These are phyloP conservation scores for Myrmaecium sp. DNA, from an alignment of 2,329 filamentous ascomycete species.

Conservation along the genomic window DNA sequence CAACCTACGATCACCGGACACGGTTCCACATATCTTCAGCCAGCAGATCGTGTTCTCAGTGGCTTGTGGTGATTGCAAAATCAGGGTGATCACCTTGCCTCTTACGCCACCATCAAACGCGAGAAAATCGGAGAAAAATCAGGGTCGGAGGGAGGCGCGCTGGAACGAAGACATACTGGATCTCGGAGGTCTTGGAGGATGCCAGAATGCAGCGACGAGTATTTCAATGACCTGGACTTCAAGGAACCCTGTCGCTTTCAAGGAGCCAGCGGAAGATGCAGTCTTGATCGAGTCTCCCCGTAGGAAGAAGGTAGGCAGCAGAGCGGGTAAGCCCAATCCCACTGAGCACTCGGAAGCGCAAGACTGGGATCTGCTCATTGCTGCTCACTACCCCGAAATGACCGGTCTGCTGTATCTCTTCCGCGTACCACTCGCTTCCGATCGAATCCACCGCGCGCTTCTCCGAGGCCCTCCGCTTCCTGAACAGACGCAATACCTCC, in stretches of 20 bases:
- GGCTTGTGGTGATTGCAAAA: constrained; percentile 39
- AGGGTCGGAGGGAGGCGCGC: constrained; percentile 9
- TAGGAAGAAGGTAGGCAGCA: too few species aligned
- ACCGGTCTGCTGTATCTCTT: constrained; percentile 24
- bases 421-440: constrained; percentile 17
- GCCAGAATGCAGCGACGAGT: constrained; percentile 33
- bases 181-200: constrained; percentile 28
- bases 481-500: constrained; percentile 30
- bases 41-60: constrained; percentile 36
- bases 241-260: constrained; percentile 4
- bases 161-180: constrained; percentile 31
- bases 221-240: constrained; percentile 36
- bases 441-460: constrained; percentile 18
- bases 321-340: too few species aligned
- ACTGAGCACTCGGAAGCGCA: not conserved
- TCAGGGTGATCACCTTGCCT: constrained; percentile 37
- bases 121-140: constrained; percentile 15
- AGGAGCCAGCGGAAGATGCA: constrained; percentile 8
- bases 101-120: constrained; percentile 33
- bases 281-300: too few species aligned
- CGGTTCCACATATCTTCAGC: constrained; percentile 30
- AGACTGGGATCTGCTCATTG: constrained; percentile 25
- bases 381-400: constrained; percentile 23
- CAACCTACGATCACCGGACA: constrained; percentile 14
- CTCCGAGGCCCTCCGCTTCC: constrained; percentile 23